Evolutionary conservation across 306 rosid genomes (phyloP).

Genomic region (Acacia crassicarpa): DNA sequence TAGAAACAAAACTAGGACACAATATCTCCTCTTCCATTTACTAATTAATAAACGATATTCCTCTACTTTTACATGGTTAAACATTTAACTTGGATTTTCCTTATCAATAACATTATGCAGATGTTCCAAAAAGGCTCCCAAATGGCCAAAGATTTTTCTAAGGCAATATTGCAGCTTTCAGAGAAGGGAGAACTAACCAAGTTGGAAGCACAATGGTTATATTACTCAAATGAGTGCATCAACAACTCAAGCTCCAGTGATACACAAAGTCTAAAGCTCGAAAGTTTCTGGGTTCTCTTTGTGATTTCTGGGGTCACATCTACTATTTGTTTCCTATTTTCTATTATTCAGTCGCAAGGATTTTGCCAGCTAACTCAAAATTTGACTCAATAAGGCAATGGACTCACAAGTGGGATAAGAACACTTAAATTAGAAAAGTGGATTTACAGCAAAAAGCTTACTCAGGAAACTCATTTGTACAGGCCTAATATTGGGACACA

Average conservation of each 20-base stretch:
- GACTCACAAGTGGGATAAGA: slow-evolving; percentile 16
- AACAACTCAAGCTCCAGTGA: slow-evolving; percentile 2
- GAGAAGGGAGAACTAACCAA: slow-evolving; percentile 42
- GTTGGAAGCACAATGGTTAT: slow-evolving; percentile 48
- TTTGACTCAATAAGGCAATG: slow-evolving; percentile 21
- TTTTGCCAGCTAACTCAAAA: slow-evolving; percentile 11
- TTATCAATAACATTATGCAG: slow-evolving; percentile 40
- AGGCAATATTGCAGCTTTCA: slow-evolving; percentile 48
- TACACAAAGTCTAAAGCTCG: slow-evolving; percentile 41
- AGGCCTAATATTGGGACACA: neutral
- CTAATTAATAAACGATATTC: neutral
- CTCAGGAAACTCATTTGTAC: neutral
- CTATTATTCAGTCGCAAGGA: slow-evolving; percentile 22
- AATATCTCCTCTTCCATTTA: neutral
- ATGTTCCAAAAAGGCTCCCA: slow-evolving; percentile 76
- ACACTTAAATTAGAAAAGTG: slow-evolving; percentile 18
- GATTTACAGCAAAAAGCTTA: slow-evolving; percentile 19
- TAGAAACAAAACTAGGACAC: neutral
- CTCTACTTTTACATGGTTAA: neutral
- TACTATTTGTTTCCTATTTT: slow-evolving; percentile 47
- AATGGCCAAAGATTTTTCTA: slow-evolving; percentile 55
- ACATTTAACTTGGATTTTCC: neutral
- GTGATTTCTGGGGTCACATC: slow-evolving; percentile 54
- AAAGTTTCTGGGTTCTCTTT: slow-evolving; percentile 58
- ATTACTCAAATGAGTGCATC: slow-evolving; percentile 26